Evolutionary conservation across 1,139 yeast genomes (phyloP).

Genomic region (Suhomyces terraborum): DNA sequence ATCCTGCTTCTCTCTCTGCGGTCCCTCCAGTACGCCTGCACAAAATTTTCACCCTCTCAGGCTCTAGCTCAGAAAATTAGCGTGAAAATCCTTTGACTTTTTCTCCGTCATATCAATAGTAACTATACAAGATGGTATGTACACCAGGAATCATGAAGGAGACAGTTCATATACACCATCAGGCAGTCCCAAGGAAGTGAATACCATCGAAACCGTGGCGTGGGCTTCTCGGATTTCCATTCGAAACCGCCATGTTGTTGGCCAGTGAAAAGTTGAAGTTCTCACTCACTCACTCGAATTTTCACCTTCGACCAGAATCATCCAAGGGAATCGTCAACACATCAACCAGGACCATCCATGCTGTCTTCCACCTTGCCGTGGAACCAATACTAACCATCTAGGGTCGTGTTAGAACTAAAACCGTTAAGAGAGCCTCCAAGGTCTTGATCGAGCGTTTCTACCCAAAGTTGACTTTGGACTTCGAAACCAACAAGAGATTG

Average conservation of each 20-base stretch:
- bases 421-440: constrained; percentile 99
- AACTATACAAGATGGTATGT: constrained; percentile 45
- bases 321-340: no score
- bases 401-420: constrained; percentile 99
- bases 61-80: constrained; percentile 9
- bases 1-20: background rate
- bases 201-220: background rate
- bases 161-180: background rate
- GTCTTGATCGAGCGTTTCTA: constrained; percentile 99
- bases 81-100: constrained; percentile 14
- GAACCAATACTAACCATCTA: constrained; percentile 38
- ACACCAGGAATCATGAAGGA: constrained; percentile 5
- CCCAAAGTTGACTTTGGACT: constrained; percentile 99
- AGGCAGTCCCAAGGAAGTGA: background rate
- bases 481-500: constrained; percentile 99
- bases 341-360: no score
- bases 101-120: constrained; percentile 25
- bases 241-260: background rate
- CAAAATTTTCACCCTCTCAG: constrained; percentile 14
- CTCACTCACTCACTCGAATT: no score
- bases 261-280: background rate
- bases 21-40: constrained; percentile 9
- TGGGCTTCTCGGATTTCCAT: no score
- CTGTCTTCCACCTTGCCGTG: background rate
- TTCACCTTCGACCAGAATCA: no score